These are phyloP conservation scores for Simplicillium aogashimaense DNA, from an alignment of 2,329 filamentous ascomycete genomes.

Conservation along the genomic window DNA sequence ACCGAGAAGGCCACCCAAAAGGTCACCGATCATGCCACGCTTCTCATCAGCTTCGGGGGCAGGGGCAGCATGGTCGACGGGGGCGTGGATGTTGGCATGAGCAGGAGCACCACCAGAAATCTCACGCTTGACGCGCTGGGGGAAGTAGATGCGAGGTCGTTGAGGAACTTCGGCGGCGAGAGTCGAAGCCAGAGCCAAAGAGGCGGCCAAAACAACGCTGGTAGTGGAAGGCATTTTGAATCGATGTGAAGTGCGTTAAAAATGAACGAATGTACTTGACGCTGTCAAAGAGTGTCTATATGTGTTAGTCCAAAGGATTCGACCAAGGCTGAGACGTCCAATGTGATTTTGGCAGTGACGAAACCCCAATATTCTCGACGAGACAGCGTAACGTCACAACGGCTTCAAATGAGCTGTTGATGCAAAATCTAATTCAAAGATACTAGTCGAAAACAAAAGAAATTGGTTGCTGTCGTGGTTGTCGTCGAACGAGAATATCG, in stretches of 20 bases:
- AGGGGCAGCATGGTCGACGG: neutral
- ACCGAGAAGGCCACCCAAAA: neutral
- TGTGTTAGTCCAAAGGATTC: neutral
- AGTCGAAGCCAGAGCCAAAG: conserved; percentile 36
- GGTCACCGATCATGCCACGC: neutral
- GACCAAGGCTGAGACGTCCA: too few relatives aligned
- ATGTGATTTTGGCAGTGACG: too few relatives aligned
- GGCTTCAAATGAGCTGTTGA: too few relatives aligned
- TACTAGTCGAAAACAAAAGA: too few relatives aligned
- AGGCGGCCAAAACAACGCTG: conserved; percentile 27
- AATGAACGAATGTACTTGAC: conserved; percentile 6
- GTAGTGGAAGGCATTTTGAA: conserved; percentile 5
- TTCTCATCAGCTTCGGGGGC: conserved; percentile 1
- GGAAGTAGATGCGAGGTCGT: conserved; percentile 46
- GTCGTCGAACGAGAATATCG: too few relatives aligned
- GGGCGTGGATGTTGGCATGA: neutral
- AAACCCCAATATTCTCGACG: too few relatives aligned
- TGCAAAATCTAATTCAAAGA: too few relatives aligned
- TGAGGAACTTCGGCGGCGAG: conserved; percentile 32
- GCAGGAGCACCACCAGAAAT: conserved; percentile 28
- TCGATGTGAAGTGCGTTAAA: too few relatives aligned
- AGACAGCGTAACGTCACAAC: too few relatives aligned
- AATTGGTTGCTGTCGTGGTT: too few relatives aligned
- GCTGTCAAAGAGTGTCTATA: conserved; percentile 4
- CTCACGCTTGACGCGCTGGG: conserved; percentile 43